A percentile compares a stretch with the other conserved stretches of the same genome.
phyloP scores from a whole-genome alignment of 208 protist species.

The Wallacemonas sp. region DNA sequence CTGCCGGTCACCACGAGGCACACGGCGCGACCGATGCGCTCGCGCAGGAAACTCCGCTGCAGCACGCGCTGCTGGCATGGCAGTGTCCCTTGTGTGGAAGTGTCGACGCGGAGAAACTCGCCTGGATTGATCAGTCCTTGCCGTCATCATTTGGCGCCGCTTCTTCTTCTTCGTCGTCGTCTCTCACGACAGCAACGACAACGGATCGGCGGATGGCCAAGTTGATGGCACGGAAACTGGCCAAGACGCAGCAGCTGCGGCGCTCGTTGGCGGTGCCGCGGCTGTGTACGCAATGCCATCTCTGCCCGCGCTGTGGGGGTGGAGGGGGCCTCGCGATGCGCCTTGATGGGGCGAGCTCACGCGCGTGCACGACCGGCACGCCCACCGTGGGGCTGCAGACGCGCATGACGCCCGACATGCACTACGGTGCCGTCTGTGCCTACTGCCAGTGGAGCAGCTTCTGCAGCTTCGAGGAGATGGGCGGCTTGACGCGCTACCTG shows the following conservation, averaged over 20 bases:
- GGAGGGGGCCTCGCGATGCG: background rate
- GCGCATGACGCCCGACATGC: slow-evolving; percentile 26
- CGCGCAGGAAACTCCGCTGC: too few relatives aligned
- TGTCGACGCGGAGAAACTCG: slow-evolving; percentile 42
- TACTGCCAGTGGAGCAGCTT: slow-evolving; percentile 62
- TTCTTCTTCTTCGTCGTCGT: slow-evolving; percentile 8
- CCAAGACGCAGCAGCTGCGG: slow-evolving; percentile 24
- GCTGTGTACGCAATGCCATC: slow-evolving; percentile 42
- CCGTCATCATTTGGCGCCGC: slow-evolving; percentile 3
- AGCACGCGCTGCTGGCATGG: slow-evolving; percentile 34
- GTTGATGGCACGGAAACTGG: background rate
- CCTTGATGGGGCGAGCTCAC: too few relatives aligned
- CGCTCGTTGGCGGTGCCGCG: slow-evolving; percentile 20
- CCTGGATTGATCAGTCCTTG: slow-evolving; percentile 19
- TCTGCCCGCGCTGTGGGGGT: slow-evolving; percentile 64
- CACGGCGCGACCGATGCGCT: too few relatives aligned
- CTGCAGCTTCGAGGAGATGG: slow-evolving; percentile 32
- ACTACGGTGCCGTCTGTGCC: slow-evolving; percentile 42
- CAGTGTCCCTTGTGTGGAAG: slow-evolving; percentile 41
- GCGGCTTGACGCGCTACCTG: slow-evolving; percentile 32
- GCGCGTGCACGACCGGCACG: slow-evolving; percentile 1
- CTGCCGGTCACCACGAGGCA: too few relatives aligned
- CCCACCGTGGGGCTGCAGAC: slow-evolving; percentile 24
- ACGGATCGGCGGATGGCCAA: slow-evolving; percentile 25
- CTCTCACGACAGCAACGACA: slow-evolving; percentile 22